These are phyloP conservation scores for Nasturtium officinale DNA, from an alignment of 345 rosid species.

Conservation along the genomic window DNA sequence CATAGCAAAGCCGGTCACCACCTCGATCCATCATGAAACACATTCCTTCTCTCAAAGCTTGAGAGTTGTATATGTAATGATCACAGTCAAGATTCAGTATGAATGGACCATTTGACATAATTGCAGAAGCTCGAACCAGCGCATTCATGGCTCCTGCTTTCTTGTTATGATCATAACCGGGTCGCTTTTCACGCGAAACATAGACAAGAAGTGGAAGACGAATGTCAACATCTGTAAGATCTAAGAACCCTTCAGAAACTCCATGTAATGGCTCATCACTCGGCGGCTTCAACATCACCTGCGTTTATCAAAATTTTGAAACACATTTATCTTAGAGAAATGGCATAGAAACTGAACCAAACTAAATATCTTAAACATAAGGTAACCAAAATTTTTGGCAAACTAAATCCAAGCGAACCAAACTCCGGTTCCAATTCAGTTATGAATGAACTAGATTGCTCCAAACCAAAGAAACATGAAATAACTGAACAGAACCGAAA, in stretches of 20 bases:
- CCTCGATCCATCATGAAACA: conserved; percentile 99
- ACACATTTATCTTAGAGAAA: neutral
- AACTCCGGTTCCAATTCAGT: neutral
- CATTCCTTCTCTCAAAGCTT: conserved; percentile 98
- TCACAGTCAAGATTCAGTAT: conserved; percentile 98
- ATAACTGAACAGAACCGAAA: conserved; percentile 2
- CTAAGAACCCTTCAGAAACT: conserved; percentile 64
- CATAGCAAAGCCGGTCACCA: conserved; percentile 91
- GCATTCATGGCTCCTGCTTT: conserved; percentile 99
- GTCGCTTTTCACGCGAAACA: conserved; percentile 97
- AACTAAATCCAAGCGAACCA: neutral
- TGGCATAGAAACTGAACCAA: neutral
- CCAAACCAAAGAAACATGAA: neutral
- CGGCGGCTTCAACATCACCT: conserved; percentile 99
- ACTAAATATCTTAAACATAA: neutral
- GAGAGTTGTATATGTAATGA: conserved; percentile 94
- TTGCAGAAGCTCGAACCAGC: conserved; percentile 94
- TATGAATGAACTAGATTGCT: neutral
- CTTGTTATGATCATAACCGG: conserved; percentile 97
- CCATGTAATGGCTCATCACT: conserved; percentile 92
- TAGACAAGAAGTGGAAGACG: conserved; percentile 95
- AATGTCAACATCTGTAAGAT: conserved; percentile 86
- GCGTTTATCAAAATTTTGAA: conserved; percentile 38
- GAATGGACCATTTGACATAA: conserved; percentile 98
- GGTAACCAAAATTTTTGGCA: neutral